Evolutionary conservation across 2,329 filamentous ascomycete species (phyloP), one percentile per base, ranked within the genome.

Genomic region (Hypoxylon sp.): DNA sequence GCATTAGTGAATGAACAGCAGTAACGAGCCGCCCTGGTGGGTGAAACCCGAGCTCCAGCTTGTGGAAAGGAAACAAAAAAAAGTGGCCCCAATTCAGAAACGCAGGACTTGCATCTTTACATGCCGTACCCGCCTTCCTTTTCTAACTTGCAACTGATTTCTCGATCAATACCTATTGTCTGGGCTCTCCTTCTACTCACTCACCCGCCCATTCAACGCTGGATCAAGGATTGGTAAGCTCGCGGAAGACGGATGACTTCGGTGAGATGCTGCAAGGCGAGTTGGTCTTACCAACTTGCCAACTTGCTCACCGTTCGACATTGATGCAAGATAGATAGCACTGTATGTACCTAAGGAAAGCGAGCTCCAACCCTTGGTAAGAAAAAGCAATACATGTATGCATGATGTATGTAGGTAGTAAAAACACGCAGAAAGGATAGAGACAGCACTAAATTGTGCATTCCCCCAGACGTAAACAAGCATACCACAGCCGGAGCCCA

Each of bases 391-490:
- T 59, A 59, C 23, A 45, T 51, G 16, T 59, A 52, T 51, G 45
- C 51, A 46, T 39, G 41, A 27, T 45, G 41, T 46, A 47, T 34
- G 21, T 41, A 48, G 25, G 37, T 46, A 50, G 14, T 39, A 11
- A 23, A 12, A 30, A 34, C 25, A 34, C 34, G 32, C 19, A 46
- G 14, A 41, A 47, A 12, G 19, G 16, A 51, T 27, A 43, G 29
- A 61, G 43, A 43, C 47, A 50, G 61, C 45, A 32, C 29, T 50
- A 54, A 23, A 43, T 45, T 47, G 14, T 12, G 56, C 64, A 55
- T 67, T 66, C 66, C 66, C 64, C 67, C 67, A 60, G 64, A 69
- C 32, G 61, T 62, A 53, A 63, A 59, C 63, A 66, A 62, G 59
- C 58, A 61, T 67, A 46, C 32, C 30, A n/a, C n/a, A 54, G 25